These are phyloP conservation scores for Heterobasidion irregulare DNA, from an alignment of 1,284 basidiomycete species.

Conservation along the genomic window DNA sequence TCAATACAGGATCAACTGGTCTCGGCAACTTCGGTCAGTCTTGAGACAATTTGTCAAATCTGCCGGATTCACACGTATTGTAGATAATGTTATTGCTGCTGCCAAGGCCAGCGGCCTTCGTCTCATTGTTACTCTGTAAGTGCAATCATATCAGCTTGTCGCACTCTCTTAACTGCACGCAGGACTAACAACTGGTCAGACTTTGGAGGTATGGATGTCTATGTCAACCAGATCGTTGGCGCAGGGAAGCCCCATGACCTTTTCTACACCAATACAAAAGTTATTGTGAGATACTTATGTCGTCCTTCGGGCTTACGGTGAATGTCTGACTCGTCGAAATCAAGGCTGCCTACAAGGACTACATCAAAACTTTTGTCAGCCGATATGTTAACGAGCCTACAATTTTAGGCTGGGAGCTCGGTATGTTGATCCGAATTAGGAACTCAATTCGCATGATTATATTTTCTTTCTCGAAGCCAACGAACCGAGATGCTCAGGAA, in stretches of 20 bases:
- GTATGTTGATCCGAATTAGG: not conserved
- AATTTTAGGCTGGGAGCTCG: conserved; percentile 29
- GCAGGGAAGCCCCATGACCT: conserved; percentile 26
- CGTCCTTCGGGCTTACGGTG: not conserved
- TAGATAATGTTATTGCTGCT: conserved; percentile 46
- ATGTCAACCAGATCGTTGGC: conserved; percentile 28
- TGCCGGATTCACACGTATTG: not conserved
- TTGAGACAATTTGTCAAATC: not conserved
- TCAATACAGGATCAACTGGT: conserved; percentile 24
- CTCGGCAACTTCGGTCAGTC: conserved; percentile 39
- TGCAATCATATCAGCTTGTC: not conserved
- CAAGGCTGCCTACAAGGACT: conserved; percentile 30
- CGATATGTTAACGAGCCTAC: conserved; percentile 33
- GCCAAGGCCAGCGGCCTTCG: conserved; percentile 50
- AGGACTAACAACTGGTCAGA: conserved; percentile 57
- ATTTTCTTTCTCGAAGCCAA: conserved; percentile 17
- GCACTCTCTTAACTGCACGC: not conserved
- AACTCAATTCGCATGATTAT: conserved; percentile 11
- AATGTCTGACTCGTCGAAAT: not conserved
- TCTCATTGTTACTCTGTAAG: conserved; percentile 50
- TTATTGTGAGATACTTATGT: conserved; percentile 17
- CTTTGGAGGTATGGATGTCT: conserved; percentile 44
- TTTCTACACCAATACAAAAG: conserved; percentile 32
- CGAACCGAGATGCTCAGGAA: conserved; percentile 29
- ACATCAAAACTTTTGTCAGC: conserved; percentile 28